Evolutionary conservation across 139 green algal genomes (phyloP), one percentile per base, ranked within the genome.

Genomic region (Axilococcus clingmanii): DNA sequence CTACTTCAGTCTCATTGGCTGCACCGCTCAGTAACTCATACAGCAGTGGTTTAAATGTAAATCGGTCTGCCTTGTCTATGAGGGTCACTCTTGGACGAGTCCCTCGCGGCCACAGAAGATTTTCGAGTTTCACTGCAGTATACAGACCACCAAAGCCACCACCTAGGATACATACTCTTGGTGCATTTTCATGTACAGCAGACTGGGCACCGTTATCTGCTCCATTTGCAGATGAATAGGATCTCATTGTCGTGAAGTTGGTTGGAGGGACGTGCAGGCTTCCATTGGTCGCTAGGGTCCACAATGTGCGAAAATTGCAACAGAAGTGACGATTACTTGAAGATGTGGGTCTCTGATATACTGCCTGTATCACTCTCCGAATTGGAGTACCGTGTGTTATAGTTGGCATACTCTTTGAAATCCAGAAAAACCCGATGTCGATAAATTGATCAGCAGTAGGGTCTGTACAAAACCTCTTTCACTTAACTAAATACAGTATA

Each of bases 1-100:
- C 90, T 30, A 98, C 85, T 72, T 99, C 93, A 48, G 70, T 74
- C 23, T 69, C 43, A 12, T 53, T 52, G 8, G 84, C 86, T 9
- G 63, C 67, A 14, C 76, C 81, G 27, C 74, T 86, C 15, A 99
- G 49, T 33, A 98, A 75, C 74, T 99, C 93, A 64, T 99, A 99
- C 50, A 99, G 72, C 76, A 99, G 61, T 23, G 93, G 93, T 75
- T 99, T 99, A 77, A 99, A 99, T 6, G 94, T 71, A 67, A 98
- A 99, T 16, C 76, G 66, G 7, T 97, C 90, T 6, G 42, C 71
- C 59, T 91, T 71, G 70, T 99, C 92, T 20, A 99, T 78, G 1
- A 99, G 59, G 7, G 83, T 90, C 22, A 83, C 85, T 70, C 82
- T 66, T 4, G 86, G 88, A 61, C 82, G 88, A n/a, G 56, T 83